phyloP scores from a whole-genome alignment of 352 stramenopile species.

The Pythium aquatile region DNA sequence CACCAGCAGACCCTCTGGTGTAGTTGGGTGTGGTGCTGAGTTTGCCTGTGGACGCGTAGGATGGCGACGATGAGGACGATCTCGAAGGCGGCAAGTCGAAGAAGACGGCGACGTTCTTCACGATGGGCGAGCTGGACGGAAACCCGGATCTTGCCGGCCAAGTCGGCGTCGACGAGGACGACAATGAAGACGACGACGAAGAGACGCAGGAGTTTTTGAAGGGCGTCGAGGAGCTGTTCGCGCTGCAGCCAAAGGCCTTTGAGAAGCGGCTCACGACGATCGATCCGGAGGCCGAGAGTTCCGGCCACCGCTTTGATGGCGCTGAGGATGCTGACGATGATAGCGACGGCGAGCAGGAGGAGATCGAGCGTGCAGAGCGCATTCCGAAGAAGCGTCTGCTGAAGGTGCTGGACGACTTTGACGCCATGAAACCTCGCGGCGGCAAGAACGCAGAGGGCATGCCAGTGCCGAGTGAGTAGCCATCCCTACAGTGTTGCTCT shows the following conservation, averaged over 20 bases:
- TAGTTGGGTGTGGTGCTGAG: neutral
- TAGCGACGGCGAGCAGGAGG: conserved; percentile 23
- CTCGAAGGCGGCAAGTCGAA: conserved; percentile 9
- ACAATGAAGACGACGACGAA: conserved; percentile 14
- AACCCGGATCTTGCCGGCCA: conserved; percentile 22
- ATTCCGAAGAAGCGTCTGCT: conserved; percentile 74
- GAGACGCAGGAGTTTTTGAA: conserved; percentile 61
- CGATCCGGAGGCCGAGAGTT: conserved; percentile 2
- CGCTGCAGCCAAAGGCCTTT: conserved; percentile 56
- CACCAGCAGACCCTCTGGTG: neutral
- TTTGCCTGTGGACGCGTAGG: conserved; percentile 25
- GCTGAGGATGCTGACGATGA: conserved; percentile 18
- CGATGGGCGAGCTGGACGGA: conserved; percentile 28
- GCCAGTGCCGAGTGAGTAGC: conserved; percentile 40
- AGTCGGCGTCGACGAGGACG: neutral
- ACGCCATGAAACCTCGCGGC: conserved; percentile 32
- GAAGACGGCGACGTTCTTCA: conserved; percentile 32
- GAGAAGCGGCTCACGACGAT: conserved; percentile 40
- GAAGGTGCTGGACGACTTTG: conserved; percentile 66
- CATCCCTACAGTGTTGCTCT: too few species aligned
- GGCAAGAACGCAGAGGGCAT: conserved; percentile 59
- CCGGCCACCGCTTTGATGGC: neutral
- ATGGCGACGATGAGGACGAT: conserved; percentile 30
- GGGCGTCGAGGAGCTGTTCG: conserved; percentile 70
- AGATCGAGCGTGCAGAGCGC: conserved; percentile 63